Evolutionary conservation across 2,329 filamentous ascomycete species (phyloP).

Genomic region (Fusarium sublunatum): DNA sequence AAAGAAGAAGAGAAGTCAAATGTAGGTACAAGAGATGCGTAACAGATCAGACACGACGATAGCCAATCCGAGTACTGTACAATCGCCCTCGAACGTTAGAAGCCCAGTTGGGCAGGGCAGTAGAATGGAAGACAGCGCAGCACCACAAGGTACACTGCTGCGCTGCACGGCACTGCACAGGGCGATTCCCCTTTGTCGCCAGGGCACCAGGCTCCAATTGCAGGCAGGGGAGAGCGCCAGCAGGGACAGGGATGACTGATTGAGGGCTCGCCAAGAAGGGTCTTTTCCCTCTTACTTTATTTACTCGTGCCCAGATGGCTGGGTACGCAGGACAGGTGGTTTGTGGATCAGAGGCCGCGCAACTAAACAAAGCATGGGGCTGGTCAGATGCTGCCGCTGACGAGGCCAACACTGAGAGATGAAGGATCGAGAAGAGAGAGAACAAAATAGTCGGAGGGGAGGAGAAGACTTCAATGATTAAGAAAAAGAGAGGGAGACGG

Average conservation of each 20-base stretch:
- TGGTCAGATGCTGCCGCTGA: conserved; percentile 12
- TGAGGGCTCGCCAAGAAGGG: conserved; percentile 39
- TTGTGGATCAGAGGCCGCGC: not conserved
- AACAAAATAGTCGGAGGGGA: conserved; percentile 18
- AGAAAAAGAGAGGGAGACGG: conserved; percentile 5
- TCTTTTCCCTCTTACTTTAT: conserved; percentile 21
- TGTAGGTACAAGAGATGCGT: conserved; percentile 22
- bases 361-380: conserved; percentile 8
- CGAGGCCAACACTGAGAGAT: conserved; percentile 14
- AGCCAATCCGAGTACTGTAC: conserved; percentile 30
- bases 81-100: conserved; percentile 24
- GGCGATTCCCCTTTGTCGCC: conserved; percentile 42
- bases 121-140: conserved; percentile 24
- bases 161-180: conserved; percentile 21
- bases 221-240: conserved; percentile 35
- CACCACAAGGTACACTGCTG: conserved; percentile 5
- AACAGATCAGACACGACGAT: conserved; percentile 26
- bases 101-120: conserved; percentile 20
- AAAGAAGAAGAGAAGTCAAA: conserved; percentile 12
- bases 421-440: conserved; percentile 13
- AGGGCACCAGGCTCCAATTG: conserved; percentile 42
- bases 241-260: conserved; percentile 34
- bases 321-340: not conserved
- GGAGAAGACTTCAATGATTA: not conserved
- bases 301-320: conserved; percentile 13